Percentiles rank a stretch among this genome's conserved stretches.
Conservation (phyloP, 208 protist genomes). For the Tetramitus jugosus region DNA sequence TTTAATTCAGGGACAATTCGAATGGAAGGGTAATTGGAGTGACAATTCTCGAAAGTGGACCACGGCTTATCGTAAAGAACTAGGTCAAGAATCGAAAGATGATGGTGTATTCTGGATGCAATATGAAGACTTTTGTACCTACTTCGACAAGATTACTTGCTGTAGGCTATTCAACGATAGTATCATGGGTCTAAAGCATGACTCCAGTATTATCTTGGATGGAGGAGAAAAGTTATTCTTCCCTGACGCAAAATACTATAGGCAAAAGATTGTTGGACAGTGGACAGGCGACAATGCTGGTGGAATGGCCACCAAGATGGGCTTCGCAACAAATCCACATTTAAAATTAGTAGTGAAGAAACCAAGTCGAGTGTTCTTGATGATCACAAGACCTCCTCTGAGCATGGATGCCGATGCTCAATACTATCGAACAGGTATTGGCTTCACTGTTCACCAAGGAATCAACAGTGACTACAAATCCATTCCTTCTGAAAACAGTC, state of each 20-base stretch:
- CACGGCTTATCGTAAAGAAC: neutral
- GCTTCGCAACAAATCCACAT: neutral
- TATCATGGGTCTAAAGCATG: neutral
- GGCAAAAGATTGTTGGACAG: neutral
- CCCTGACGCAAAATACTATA: neutral
- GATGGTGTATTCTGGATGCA: conserved; percentile 19
- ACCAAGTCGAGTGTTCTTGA: neutral
- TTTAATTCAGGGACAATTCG: neutral
- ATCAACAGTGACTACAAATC: neutral
- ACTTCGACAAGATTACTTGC: conserved; percentile 14
- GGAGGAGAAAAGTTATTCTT: neutral
- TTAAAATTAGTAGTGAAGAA: neutral
- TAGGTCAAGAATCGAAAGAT: neutral
- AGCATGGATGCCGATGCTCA: conserved; percentile 4
- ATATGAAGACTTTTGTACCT: conserved; percentile 1
- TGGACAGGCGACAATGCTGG: neutral
- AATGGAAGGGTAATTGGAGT: conserved; percentile 9
- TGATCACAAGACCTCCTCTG: neutral
- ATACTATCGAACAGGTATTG: conserved; percentile 19
- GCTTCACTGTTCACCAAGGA: conserved; percentile 2
- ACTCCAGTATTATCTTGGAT: neutral
- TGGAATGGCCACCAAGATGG: neutral
- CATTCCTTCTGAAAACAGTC: neutral
- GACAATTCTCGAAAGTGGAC: neutral
- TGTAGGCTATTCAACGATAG: conserved; percentile 8